These are phyloP conservation scores for Vigna trinervia DNA, from an alignment of 306 rosid genomes.

Conservation along the genomic window DNA sequence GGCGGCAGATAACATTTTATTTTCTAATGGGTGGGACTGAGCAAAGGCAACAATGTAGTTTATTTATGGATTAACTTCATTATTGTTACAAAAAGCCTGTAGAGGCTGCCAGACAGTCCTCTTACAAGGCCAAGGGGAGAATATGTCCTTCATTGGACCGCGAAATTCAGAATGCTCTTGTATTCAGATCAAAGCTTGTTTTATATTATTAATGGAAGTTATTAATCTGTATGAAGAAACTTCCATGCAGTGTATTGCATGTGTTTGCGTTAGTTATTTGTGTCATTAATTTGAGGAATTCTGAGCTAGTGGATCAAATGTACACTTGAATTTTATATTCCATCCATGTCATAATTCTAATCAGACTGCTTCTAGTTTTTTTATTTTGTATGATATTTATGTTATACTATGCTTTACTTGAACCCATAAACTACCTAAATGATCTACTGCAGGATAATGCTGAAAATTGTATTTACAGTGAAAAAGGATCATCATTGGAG, in stretches of 20 bases:
- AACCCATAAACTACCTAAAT: slow-evolving; percentile 38
- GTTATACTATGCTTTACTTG: slow-evolving; percentile 23
- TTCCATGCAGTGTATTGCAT: not conserved
- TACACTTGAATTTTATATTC: slow-evolving; percentile 11
- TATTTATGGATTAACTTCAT: not conserved
- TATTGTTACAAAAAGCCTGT: not conserved
- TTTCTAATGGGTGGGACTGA: no score
- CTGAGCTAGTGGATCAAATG: slow-evolving; percentile 30
- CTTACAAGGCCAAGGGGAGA: not conserved
- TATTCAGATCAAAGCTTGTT: not conserved
- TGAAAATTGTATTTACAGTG: slow-evolving; percentile 41
- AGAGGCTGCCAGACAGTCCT: not conserved
- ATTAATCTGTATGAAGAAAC: not conserved
- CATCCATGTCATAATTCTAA: slow-evolving; percentile 18
- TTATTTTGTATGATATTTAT: slow-evolving; percentile 18
- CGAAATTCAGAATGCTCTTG: not conserved
- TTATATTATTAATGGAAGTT: not conserved
- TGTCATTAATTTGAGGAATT: slow-evolving; percentile 13
- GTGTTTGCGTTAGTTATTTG: not conserved
- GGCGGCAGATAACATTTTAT: no score
- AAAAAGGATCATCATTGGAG: slow-evolving; percentile 74
- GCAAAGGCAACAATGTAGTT: no score
- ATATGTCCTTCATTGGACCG: not conserved
- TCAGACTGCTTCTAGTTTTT: slow-evolving; percentile 19
- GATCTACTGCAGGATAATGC: slow-evolving; percentile 64